Evolutionary conservation across 73 alveolate genomes (phyloP).

Genomic region (Paramecium biaurelia): DNA sequence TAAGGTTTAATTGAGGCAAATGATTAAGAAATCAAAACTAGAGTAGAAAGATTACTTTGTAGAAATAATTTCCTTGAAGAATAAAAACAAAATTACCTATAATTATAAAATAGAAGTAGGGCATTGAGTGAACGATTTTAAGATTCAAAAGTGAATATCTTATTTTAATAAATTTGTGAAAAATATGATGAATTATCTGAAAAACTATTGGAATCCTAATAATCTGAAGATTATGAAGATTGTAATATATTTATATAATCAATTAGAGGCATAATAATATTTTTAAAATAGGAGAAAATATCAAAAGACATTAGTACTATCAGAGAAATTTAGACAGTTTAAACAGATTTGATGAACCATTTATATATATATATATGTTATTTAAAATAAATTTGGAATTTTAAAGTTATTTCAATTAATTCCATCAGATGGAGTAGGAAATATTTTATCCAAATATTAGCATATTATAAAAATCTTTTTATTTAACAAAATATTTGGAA

Average conservation of each 20-base stretch:
- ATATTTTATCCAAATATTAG: background rate
- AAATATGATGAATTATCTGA: background rate
- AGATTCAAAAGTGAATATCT: background rate
- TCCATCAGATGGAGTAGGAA: background rate
- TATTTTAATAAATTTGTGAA: background rate
- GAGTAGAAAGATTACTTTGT: background rate
- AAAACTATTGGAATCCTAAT: background rate
- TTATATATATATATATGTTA: background rate
- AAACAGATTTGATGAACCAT: background rate
- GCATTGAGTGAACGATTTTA: background rate
- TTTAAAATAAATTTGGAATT: conserved; percentile 49
- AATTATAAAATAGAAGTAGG: background rate
- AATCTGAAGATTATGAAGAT: background rate
- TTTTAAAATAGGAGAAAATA: background rate
- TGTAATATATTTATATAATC: background rate
- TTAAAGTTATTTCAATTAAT: conserved; percentile 62
- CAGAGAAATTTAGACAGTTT: background rate
- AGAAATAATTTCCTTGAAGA: background rate
- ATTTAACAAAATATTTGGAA: background rate
- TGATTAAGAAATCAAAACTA: background rate
- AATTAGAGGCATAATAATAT: background rate
- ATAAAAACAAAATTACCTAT: background rate
- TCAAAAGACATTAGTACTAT: background rate
- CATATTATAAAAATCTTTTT: background rate
- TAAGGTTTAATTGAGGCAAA: background rate